Percentiles rank a stretch among this genome's conserved stretches.
Evolutionary conservation across 257 asterid genomes (phyloP).

Genomic region (Rubia yunnanensis): DNA sequence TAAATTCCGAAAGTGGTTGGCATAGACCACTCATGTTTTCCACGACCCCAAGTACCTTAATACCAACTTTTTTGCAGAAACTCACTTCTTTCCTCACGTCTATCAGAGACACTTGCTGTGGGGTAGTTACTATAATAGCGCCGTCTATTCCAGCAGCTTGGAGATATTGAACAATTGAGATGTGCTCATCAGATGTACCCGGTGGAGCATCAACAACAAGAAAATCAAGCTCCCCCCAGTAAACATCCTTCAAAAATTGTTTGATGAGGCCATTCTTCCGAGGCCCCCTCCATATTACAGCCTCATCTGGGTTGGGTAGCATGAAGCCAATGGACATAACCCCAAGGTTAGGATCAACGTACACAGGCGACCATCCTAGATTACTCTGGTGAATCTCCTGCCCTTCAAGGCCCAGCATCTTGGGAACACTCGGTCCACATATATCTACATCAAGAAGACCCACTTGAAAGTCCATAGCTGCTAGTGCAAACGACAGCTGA

Average conservation of each 20-base stretch:
- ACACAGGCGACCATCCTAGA: constrained; percentile 89
- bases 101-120: constrained; percentile 82
- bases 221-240: constrained; percentile 91
- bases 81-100: constrained; percentile 89
- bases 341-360: constrained; percentile 81
- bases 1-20: constrained; percentile 52
- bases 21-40: constrained; percentile 91
- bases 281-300: constrained; percentile 89
- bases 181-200: constrained; percentile 93
- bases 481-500: constrained; percentile 74
- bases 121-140: constrained; percentile 82
- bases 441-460: constrained; percentile 92
- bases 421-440: constrained; percentile 91
- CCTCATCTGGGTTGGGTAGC: constrained; percentile 52
- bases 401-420: constrained; percentile 82
- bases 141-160: constrained; percentile 82
- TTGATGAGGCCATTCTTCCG: constrained; percentile 72
- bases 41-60: constrained; percentile 71
- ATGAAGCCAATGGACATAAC: constrained; percentile 68
- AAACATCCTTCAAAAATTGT: constrained; percentile 73
- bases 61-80: constrained; percentile 77
- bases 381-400: constrained; percentile 65
- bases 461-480: constrained; percentile 74
- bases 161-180: constrained; percentile 76
- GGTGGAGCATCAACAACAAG: constrained; percentile 92